Percentiles rank a stretch among this genome's conserved stretches.
phyloP scores from a whole-genome alignment of 306 rosid species.

The Lathyrus sativus region DNA sequence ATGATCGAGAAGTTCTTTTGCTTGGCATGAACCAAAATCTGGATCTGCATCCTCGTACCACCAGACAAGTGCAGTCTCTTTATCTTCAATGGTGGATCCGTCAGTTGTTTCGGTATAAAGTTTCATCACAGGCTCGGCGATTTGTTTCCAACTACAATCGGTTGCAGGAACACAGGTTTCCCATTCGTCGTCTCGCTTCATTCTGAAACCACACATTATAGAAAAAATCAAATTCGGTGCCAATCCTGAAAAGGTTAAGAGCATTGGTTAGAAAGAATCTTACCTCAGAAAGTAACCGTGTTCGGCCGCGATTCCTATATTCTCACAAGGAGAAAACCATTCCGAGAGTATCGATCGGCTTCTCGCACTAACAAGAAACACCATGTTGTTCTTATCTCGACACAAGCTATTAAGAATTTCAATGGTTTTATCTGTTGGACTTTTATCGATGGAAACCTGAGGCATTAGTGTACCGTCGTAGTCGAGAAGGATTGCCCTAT shows the following conservation, averaged over 20 bases:
- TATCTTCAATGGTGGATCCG: slow-evolving; percentile 81
- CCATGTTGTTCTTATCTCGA: slow-evolving; percentile 68
- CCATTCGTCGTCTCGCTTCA: slow-evolving; percentile 56
- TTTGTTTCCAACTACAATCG: slow-evolving; percentile 79
- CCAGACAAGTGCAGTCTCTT: slow-evolving; percentile 92
- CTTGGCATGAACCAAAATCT: slow-evolving; percentile 89
- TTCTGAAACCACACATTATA: slow-evolving; percentile 39
- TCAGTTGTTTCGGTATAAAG: slow-evolving; percentile 85
- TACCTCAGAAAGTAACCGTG: slow-evolving; percentile 84
- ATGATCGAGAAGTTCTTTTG: slow-evolving; percentile 92
- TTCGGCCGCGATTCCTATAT: slow-evolving; percentile 81
- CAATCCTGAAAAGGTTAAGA: neutral
- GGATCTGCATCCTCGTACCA: slow-evolving; percentile 81
- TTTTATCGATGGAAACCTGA: slow-evolving; percentile 67
- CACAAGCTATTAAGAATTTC: slow-evolving; percentile 62
- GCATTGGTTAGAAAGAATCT: slow-evolving; percentile 10
- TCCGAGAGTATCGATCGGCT: slow-evolving; percentile 58
- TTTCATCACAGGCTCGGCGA: slow-evolving; percentile 87
- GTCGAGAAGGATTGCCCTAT: slow-evolving; percentile 76
- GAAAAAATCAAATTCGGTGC: slow-evolving; percentile 10
- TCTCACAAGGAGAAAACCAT: slow-evolving; percentile 86
- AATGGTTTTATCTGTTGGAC: slow-evolving; percentile 62
- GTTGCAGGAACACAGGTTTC: slow-evolving; percentile 66
- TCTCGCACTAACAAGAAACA: slow-evolving; percentile 76
- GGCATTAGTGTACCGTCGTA: slow-evolving; percentile 87